Percentiles rank a stretch among this genome's conserved stretches.
phyloP scores from a whole-genome alignment of 495 filamentous ascomycete genomes.

The Hypoxylon cercidicola region DNA sequence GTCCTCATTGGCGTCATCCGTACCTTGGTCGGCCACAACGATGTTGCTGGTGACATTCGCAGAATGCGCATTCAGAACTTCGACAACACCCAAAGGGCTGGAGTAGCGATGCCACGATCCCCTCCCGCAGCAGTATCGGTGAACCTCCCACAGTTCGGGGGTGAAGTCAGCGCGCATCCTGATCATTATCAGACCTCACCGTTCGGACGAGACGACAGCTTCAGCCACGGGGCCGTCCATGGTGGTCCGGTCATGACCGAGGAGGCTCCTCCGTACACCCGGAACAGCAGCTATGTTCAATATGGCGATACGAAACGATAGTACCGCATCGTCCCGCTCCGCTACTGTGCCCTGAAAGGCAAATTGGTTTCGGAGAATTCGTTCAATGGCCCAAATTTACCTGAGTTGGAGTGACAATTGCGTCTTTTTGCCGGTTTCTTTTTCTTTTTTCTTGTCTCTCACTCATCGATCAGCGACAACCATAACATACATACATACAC shows the following conservation, averaged over 20 bases:
- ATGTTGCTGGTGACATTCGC: slow-evolving; percentile 51
- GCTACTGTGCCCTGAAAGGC: not conserved
- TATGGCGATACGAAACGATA: slow-evolving; percentile 36
- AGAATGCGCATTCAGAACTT: slow-evolving; percentile 32
- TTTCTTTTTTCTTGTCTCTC: slow-evolving; percentile 6
- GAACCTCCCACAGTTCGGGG: slow-evolving; percentile 28
- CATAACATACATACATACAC: slow-evolving; percentile 19
- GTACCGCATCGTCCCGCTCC: slow-evolving; percentile 9
- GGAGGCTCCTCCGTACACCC: slow-evolving; percentile 35
- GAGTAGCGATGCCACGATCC: not conserved
- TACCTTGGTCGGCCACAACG: slow-evolving; percentile 66
- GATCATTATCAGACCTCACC: slow-evolving; percentile 33
- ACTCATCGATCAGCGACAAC: slow-evolving; percentile 12
- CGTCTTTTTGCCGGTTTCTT: not conserved
- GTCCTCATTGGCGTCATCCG: slow-evolving; percentile 76
- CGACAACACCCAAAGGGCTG: not conserved
- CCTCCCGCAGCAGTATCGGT: not conserved
- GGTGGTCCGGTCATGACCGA: slow-evolving; percentile 33
- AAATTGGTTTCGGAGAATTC: slow-evolving; percentile 6
- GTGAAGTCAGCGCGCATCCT: slow-evolving; percentile 32
- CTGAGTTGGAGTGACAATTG: not conserved
- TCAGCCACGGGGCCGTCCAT: slow-evolving; percentile 26
- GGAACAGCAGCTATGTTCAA: slow-evolving; percentile 38
- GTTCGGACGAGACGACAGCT: slow-evolving; percentile 28
- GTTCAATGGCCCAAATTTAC: not conserved